Evolutionary conservation across 23 red algal genomes (phyloP), one percentile per base, ranked within the genome.

Genomic region (Agarophyton chilense): DNA sequence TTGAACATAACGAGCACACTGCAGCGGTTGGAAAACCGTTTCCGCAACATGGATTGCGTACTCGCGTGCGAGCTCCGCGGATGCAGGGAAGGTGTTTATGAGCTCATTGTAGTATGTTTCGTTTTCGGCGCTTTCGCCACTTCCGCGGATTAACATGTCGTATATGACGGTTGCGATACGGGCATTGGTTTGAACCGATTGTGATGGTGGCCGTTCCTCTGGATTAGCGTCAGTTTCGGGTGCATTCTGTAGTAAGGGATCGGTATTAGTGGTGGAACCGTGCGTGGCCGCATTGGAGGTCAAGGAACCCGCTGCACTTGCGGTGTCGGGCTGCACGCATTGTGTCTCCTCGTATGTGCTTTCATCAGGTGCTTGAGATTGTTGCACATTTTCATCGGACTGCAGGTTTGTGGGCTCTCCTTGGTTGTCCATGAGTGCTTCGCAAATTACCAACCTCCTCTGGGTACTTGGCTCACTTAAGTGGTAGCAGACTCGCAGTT

Each of bases 151-250:
- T 73, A 62, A 28, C 49, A 65, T 65, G 45, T 89, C 85, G 35
- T 89, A 89, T 26, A 89, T 45, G 2, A 89, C 55, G 47, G 72
- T 72, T 10, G 85, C 85, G 14, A 89, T 62, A 12, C 85, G 85
- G n/a, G 85, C 85, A 6, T 78, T 68, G 0, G 41, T 32, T 28
- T 86, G 60, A 46, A 67, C 25, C 41, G 82, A 72, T 32, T 56
- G 76, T 28, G 18, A 18, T 25, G 38, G n/a, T 47, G 41, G 4
- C 47, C 26, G 40, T 10, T 45, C 68, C 2, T 39, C 16, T 74
- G 21, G 13, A 17, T 8, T 61, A 8, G 8, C n/a, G 9, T 74
- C 68, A 47, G 41, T 29, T 26, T 1, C 14, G n/a, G 41, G 17
- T 74, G n/a, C 2, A 26, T 43, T 47, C 3, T 0, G 68, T 21